Conservation (phyloP, 441 rosid species). For the Syzygium syzygioides region DNA sequence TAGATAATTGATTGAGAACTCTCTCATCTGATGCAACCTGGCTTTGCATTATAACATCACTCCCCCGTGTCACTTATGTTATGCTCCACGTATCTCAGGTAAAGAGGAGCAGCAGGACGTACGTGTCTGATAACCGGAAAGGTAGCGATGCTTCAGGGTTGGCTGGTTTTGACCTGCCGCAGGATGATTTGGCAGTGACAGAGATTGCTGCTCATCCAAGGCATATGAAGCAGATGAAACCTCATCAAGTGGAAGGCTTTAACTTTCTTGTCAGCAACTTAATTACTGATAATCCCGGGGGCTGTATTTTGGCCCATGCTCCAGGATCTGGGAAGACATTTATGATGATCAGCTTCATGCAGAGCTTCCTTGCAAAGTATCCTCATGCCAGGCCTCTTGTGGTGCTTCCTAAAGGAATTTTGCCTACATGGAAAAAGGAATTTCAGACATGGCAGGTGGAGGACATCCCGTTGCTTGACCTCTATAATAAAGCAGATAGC, state of each 20-base stretch:
- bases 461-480: constrained; percentile 56
- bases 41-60: not conserved
- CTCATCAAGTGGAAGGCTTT: constrained; percentile 85
- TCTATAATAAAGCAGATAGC: constrained; percentile 69
- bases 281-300: constrained; percentile 68
- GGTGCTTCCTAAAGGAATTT: constrained; percentile 78
- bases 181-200: constrained; percentile 33
- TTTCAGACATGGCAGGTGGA: constrained; percentile 75
- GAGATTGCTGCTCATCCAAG: constrained; percentile 75
- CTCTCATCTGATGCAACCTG: not conserved
- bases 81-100: constrained; percentile 22
- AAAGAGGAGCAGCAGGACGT: constrained; percentile 49
- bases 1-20: not conserved
- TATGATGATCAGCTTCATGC: constrained; percentile 81
- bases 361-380: constrained; percentile 74
- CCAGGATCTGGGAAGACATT: constrained; percentile 99
- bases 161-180: constrained; percentile 28
- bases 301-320: constrained; percentile 89
- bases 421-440: constrained; percentile 82
- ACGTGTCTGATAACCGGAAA: constrained; percentile 32
- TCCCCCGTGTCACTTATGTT: not conserved
- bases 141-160: constrained; percentile 29
- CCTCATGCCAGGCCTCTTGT: constrained; percentile 73
- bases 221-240: constrained; percentile 72
- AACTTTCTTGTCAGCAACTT: constrained; percentile 66